Percentiles rank a stretch among this genome's conserved stretches.
Conservation (phyloP, 2,329 filamentous ascomycete genomes). For the Anthostomella pinea region DNA sequence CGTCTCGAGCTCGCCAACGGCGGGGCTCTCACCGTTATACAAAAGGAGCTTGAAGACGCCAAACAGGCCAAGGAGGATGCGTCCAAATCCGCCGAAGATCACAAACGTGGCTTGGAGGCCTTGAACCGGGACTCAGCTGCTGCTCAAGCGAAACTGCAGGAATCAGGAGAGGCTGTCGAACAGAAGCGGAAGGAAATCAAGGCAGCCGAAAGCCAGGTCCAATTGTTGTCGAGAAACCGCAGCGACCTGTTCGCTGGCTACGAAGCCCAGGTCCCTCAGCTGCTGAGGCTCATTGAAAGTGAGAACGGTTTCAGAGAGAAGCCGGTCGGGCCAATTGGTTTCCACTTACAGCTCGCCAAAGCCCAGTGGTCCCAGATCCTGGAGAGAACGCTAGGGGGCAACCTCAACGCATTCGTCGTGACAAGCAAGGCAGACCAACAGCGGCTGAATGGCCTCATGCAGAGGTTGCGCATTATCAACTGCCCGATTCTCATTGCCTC, state of each 20-base stretch:
- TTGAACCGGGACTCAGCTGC: slow-evolving; percentile 30
- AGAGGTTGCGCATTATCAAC: slow-evolving; percentile 44
- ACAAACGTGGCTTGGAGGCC: slow-evolving; percentile 20
- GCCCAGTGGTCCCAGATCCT: slow-evolving; percentile 81
- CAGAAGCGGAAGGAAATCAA: slow-evolving; percentile 54
- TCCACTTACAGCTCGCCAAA: slow-evolving; percentile 71
- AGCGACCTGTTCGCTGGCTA: slow-evolving; percentile 64
- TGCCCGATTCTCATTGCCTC: slow-evolving; percentile 60
- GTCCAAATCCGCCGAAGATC: slow-evolving; percentile 26
- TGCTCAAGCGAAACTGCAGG: slow-evolving; percentile 23
- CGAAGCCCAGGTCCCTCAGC: slow-evolving; percentile 55
- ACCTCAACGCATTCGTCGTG: slow-evolving; percentile 77
- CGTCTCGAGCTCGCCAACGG: slow-evolving; percentile 68
- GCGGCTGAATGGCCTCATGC: slow-evolving; percentile 65
- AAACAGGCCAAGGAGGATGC: slow-evolving; percentile 48
- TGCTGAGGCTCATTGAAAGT: slow-evolving; percentile 67
- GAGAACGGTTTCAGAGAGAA: slow-evolving; percentile 66
- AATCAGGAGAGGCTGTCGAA: slow-evolving; percentile 31
- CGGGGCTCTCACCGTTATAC: slow-evolving; percentile 62
- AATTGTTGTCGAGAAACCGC: slow-evolving; percentile 52
- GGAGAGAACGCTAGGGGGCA: slow-evolving; percentile 70
- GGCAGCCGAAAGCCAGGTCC: slow-evolving; percentile 49
- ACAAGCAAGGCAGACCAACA: slow-evolving; percentile 71
- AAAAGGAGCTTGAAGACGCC: slow-evolving; percentile 57
- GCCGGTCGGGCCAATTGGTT: slow-evolving; percentile 82